Conservation (phyloP, 345 rosid genomes). For the Eucalyptus sp. region DNA sequence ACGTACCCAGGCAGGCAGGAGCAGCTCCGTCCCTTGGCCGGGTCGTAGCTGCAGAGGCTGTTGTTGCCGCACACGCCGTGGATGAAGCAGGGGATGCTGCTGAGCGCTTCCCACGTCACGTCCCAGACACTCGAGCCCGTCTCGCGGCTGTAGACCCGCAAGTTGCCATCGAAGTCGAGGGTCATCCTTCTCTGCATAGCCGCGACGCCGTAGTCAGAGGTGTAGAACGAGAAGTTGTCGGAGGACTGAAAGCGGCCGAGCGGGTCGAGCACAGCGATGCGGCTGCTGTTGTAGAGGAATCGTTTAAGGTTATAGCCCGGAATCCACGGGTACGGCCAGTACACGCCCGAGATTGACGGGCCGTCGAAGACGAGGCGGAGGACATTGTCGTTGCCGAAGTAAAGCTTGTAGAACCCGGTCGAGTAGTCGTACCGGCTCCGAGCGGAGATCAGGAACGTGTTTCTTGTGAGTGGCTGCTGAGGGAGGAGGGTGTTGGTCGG, state of each 20-base stretch:
- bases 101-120: conserved; percentile 8
- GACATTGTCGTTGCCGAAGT: conserved; percentile 1
- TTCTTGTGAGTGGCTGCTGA: conserved; percentile 4
- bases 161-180: conserved; percentile 23
- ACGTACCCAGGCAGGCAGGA: conserved; percentile 19
- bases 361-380: conserved; percentile 6
- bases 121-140: background rate
- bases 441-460: conserved; percentile 6
- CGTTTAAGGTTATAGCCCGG: background rate
- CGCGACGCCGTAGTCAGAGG: conserved; percentile 10
- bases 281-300: conserved; percentile 6
- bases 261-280: conserved; percentile 4
- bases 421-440: conserved; percentile 10
- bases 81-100: background rate
- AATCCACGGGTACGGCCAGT: conserved; percentile 7
- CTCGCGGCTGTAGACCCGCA: conserved; percentile 16
- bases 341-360: conserved; percentile 3
- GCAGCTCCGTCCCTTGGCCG: conserved; percentile 3
- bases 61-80: conserved; percentile 25
- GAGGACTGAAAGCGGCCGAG: conserved; percentile 11
- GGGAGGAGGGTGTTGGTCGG: conserved; percentile 38
- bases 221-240: background rate
- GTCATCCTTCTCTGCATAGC: conserved; percentile 6
- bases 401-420: conserved; percentile 8
- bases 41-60: conserved; percentile 9